Base-by-base conservation (phyloP, 257 asterid genomes). In the Scutellaria galericulata region DNA sequence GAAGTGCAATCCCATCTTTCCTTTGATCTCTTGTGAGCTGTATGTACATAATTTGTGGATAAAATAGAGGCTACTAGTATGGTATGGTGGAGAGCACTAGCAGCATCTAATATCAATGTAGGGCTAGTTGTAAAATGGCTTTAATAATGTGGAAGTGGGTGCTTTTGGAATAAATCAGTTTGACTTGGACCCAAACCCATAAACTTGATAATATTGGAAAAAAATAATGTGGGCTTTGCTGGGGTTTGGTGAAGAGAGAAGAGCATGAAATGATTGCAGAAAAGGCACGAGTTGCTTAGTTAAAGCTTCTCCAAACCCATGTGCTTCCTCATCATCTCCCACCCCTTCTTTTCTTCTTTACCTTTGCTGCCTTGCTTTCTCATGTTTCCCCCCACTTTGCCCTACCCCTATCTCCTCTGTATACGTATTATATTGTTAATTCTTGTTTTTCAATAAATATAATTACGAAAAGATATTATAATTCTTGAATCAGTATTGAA, bases 61-160 rank as follows among this genome's bases (percentile, higher is more conserved):
- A 27, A 9, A 22, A 54, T 9, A 24, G 27, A 41, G 9, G 2
- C 47, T 31, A 55, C 41, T 64, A 35, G 9, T 35, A 41, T 54
- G 60, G 63, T 82, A 41, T 54, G 65, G 63, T 82, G 78, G 67
- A 60, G 64, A 46, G 77, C 27, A 24, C 27, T 63, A 81, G 76
- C 79, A 77, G 46, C 24, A 59, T 31, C 27, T 15, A 10, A 47
- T 68, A 45, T 64, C 27, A 24, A 15, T 31, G 52, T 73, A 73
- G 78, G 85, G 83, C 80, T 13, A 75, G 83, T 65, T 77, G 87
- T 73, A 66, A 76, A 80, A 20, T 37, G 15, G 54, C 73, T 80
- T 80, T 77, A 78, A 78, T 72, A 78, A 83, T 80, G 83, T 74
- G 68, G 51, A 42, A 72, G 50, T 58, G 71, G 35, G 69, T 78